Evolutionary conservation across 179 eudicot species (phyloP).

Genomic region (Heliamphora ciliata): DNA sequence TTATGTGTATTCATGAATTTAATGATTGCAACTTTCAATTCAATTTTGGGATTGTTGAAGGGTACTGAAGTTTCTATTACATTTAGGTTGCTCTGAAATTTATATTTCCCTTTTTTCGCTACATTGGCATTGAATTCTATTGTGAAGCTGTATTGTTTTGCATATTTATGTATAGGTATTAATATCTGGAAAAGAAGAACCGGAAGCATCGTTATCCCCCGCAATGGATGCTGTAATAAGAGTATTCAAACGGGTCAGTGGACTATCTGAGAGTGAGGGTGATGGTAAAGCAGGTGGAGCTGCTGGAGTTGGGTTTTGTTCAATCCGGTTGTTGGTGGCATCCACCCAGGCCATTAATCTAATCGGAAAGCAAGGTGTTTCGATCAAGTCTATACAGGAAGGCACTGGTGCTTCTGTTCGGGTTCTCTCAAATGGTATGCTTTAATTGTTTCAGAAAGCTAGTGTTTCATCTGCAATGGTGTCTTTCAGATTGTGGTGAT

Average conservation of each 20-base stretch:
- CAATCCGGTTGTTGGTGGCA: conserved; percentile 59
- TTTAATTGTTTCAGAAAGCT: neutral
- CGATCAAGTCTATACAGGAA: conserved; percentile 71
- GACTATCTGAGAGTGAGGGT: conserved; percentile 48
- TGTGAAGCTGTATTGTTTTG: neutral
- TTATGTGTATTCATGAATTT: neutral
- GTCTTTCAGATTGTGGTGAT: neutral
- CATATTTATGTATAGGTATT: conserved; percentile 43
- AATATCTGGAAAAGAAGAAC: conserved; percentile 83
- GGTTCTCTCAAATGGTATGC: conserved; percentile 61
- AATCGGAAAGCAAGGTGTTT: conserved; percentile 81
- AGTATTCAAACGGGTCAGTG: conserved; percentile 72
- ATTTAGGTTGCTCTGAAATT: no score
- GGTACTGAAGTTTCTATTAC: neutral
- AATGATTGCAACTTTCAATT: neutral
- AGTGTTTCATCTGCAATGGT: neutral
- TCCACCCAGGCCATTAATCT: conserved; percentile 66
- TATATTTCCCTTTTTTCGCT: no score
- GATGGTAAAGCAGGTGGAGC: conserved; percentile 33
- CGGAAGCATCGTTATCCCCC: conserved; percentile 65
- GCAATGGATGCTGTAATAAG: conserved; percentile 92
- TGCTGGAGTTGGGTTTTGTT: conserved; percentile 58
- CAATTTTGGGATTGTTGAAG: neutral
- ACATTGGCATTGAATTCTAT: neutral
- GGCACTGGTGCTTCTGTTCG: conserved; percentile 60